Evolutionary conservation across 306 rosid genomes (phyloP), one percentile per base, ranked within the genome.

Genomic region (Quercus alba): DNA sequence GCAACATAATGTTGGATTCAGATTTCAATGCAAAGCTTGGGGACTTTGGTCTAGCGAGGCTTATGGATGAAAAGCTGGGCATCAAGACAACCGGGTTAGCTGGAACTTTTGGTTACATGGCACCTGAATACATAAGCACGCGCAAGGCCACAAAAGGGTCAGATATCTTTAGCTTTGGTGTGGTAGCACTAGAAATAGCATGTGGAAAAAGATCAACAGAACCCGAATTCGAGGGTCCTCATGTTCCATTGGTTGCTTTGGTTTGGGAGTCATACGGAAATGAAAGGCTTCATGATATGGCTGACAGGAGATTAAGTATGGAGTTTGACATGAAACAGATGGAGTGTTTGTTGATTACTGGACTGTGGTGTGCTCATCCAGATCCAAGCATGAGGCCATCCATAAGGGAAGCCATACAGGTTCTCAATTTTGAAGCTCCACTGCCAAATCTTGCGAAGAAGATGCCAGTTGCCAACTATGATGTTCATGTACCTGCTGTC

Each of bases 341-440:
- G 84, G 55, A 73, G 55, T 31, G 75, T 58, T 38, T 83, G 62
- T 35, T 88, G 35, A 26, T 74, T 9, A 75, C 84, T 77, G 89
- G 91, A 5, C 89, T 85, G 38, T 85, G 89, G 86, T 85, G 88
- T 78, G 85, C 78, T 15, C 73, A 88, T 75, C 89, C 85, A 18
- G 86, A 88, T 46, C 30, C 21, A 56, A 12, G 19, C 54, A 54
- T 64, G 6, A 85, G 87, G 57, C 87, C 89, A 7, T 78, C 68
- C 71, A 17, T 77, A 56, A 81, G 81, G 78, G 75, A 83, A 52
- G 89, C 74, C 69, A 85, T 83, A 46, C 87, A 79, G 21, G 83
- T 78, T 14, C 87, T 88, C 30, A 78, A 76, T 31, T 78, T 81
- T 69, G 87, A 88, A 41, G 78, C 75, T 46, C 26, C 71, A 26